Evolutionary conservation across 176 grass and related monocot species (phyloP).

Genomic region (Zea luxurians): DNA sequence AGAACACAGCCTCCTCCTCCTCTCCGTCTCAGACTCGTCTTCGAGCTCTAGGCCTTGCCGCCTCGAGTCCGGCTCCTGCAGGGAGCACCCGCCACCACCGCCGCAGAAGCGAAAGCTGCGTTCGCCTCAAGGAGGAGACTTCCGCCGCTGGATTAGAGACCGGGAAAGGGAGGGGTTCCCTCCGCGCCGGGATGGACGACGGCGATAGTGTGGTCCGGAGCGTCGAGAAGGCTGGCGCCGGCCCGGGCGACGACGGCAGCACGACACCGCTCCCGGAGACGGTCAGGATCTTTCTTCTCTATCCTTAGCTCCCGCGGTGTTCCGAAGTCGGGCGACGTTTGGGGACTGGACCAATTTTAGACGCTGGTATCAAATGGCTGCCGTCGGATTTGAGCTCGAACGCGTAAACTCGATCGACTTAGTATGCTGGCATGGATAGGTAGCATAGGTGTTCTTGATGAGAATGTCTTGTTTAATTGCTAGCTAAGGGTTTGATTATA

Average conservation of each 20-base stretch:
- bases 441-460: background rate
- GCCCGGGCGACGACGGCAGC: conserved; percentile 61
- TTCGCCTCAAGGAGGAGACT: background rate
- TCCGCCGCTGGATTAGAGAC: background rate
- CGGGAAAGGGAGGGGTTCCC: background rate
- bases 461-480: background rate
- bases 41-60: background rate
- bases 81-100: background rate
- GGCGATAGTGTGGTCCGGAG: conserved; percentile 55
- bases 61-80: background rate
- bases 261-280: conserved; percentile 69
- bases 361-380: background rate
- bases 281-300: conserved; percentile 36
- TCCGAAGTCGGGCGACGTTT: background rate
- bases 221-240: conserved; percentile 41
- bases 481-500: background rate
- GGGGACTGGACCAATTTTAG: background rate
- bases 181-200: conserved; percentile 62
- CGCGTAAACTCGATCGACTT: background rate
- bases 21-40: background rate
- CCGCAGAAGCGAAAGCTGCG: background rate
- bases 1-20: background rate
- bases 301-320: background rate
- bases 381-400: background rate
- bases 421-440: background rate